These are phyloP conservation scores for Phallus indusiatus DNA, from an alignment of 768 basidiomycete species.

Conservation along the genomic window DNA sequence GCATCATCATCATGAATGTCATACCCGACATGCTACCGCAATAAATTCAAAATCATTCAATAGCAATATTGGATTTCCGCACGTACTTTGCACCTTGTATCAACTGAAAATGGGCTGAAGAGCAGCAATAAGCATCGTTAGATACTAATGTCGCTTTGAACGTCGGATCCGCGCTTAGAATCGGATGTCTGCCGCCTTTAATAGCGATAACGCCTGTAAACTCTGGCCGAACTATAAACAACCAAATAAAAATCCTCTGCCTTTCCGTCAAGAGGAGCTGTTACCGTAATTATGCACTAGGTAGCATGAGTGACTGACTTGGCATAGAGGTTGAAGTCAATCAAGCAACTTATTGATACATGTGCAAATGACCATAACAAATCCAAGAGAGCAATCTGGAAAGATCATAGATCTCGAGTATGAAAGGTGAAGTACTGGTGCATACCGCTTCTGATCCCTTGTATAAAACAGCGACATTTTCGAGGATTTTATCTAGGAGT, in stretches of 20 bases:
- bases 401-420: background rate
- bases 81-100: conserved; percentile 85
- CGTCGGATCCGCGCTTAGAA: conserved; percentile 65
- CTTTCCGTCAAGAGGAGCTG: background rate
- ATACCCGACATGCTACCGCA: conserved; percentile 50
- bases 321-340: background rate
- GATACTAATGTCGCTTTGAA: conserved; percentile 58
- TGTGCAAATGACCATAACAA: conserved; percentile 88
- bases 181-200: conserved; percentile 81
- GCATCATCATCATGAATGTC: conserved; percentile 2
- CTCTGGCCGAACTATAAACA: conserved; percentile 68
- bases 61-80: background rate
- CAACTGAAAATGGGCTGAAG: conserved; percentile 80
- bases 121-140: conserved; percentile 86
- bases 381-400: conserved; percentile 77
- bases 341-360: conserved; percentile 58
- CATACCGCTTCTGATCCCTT: conserved; percentile 82
- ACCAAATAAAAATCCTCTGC: background rate
- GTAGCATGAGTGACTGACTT: background rate
- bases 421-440: background rate
- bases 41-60: background rate
- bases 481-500: conserved; percentile 59
- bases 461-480: conserved; percentile 72
- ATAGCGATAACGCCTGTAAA: conserved; percentile 86
- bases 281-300: conserved; percentile 44